Evolutionary conservation across 805 yeast genomes (phyloP).

Genomic region (Spathaspora sp.): DNA sequence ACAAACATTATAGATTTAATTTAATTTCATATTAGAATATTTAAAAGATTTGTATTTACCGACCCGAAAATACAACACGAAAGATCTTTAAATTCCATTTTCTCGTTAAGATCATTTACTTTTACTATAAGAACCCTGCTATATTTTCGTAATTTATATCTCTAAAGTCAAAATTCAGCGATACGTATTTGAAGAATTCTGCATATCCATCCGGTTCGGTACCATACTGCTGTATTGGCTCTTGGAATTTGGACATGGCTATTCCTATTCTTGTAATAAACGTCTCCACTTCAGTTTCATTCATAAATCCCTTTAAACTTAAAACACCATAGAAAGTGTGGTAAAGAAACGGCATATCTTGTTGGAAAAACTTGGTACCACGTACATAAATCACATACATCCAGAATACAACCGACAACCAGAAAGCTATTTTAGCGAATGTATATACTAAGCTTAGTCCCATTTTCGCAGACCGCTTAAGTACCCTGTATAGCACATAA

Average conservation of each 20-base stretch:
- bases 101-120: neutral
- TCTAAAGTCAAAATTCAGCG: neutral
- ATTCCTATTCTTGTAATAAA: neutral
- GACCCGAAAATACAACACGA: neutral
- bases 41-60: neutral
- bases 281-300: neutral
- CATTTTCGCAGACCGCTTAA: slow-evolving; percentile 13
- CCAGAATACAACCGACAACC: slow-evolving; percentile 11
- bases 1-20: neutral
- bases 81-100: slow-evolving; percentile 2
- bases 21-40: neutral
- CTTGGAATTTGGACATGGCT: neutral
- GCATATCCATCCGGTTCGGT: neutral
- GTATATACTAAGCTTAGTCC: slow-evolving; percentile 20
- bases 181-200: slow-evolving; percentile 1
- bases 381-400: slow-evolving; percentile 17
- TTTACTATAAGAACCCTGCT: neutral
- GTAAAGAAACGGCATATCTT: slow-evolving; percentile 13
- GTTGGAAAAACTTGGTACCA: slow-evolving; percentile 17
- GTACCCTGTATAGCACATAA: slow-evolving; percentile 17
- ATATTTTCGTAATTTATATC: slow-evolving; percentile 3
- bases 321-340: neutral
- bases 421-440: slow-evolving; percentile 15
- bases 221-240: neutral
- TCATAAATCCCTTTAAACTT: neutral